These are phyloP conservation scores for Solanum chmielewskii DNA, from an alignment of 257 asterid genomes.

Conservation along the genomic window DNA sequence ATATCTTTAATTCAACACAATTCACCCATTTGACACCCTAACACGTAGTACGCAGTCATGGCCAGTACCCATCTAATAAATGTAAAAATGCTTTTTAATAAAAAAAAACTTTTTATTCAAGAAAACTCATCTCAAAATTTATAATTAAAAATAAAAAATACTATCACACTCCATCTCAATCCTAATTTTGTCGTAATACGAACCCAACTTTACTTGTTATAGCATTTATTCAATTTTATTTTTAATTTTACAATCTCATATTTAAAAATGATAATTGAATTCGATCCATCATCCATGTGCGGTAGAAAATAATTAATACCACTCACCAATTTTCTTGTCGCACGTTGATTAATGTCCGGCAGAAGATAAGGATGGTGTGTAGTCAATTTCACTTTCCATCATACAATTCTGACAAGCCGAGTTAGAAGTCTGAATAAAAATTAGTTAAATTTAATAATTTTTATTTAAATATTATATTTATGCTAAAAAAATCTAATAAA, in stretches of 20 bases:
- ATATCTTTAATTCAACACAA: too few relatives aligned
- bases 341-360: background rate
- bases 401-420: background rate
- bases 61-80: background rate
- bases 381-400: background rate
- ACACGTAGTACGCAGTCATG: too few relatives aligned
- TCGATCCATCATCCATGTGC: too few relatives aligned
- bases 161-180: fast-evolving
- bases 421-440: too few relatives aligned
- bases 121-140: fast-evolving
- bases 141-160: too few relatives aligned
- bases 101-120: fast-evolving
- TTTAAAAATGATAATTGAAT: background rate
- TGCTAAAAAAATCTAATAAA: too few relatives aligned
- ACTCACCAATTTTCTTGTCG: background rate
- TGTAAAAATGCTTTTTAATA: background rate
- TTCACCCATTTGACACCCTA: too few relatives aligned
- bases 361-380: background rate
- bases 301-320: background rate
- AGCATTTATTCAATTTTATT: background rate
- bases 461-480: too few relatives aligned
- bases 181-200: too few relatives aligned
- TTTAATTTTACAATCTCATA: background rate
- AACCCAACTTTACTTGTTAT: too few relatives aligned
- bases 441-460: fast-evolving